Base-by-base conservation (phyloP, 495 filamentous ascomycete genomes). In the Hypoxylon cercidicola region DNA sequence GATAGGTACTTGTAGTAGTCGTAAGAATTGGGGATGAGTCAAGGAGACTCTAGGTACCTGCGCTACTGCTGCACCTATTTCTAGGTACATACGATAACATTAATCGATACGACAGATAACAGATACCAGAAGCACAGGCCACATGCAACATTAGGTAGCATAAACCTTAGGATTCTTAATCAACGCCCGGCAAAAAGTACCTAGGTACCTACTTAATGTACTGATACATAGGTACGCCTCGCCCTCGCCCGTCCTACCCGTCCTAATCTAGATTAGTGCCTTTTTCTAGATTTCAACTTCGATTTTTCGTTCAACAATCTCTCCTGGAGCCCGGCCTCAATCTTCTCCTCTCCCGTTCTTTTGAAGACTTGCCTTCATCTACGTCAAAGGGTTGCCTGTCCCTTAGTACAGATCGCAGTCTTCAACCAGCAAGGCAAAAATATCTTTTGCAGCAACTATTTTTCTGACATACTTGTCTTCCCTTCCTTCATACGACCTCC, bases 261-360 rank as follows among this genome's bases (percentile, higher is more conserved):
- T 54, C 64, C 59, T 32, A 63, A 62, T 50, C 37, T 6, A 54
- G 64, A 49, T 60, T 68, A 68, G 64, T 40, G 55, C 16, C 13
- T 45, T 46, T 59, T 59, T 58, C 64, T 62, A 18, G 57, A 62
- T 62, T 67, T 64, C 64, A 62, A 73, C 71, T 62, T 73, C 61
- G 71, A 73, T 66, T 73, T 73, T 73, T 73, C 68, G 71, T 71
- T 67, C 71, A 55, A 65, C 60, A 54, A 66, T 44, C 64, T 55
- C 59, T n/a, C n/a, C 60, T 50, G 58, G 54, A 62, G 61, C 58
- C 68, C 49, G 54, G 60, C 28, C 53, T 56, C 23, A 4, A 23
- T 45, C 47, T 44, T 62, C 50, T 61, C 50, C 60, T 59, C 50
- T 57, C 48, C 30, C 57, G 15, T 55, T 57, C 46, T 48, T 51